These are phyloP conservation scores for Biancaea sappan DNA, from an alignment of 306 rosid species.

Conservation along the genomic window DNA sequence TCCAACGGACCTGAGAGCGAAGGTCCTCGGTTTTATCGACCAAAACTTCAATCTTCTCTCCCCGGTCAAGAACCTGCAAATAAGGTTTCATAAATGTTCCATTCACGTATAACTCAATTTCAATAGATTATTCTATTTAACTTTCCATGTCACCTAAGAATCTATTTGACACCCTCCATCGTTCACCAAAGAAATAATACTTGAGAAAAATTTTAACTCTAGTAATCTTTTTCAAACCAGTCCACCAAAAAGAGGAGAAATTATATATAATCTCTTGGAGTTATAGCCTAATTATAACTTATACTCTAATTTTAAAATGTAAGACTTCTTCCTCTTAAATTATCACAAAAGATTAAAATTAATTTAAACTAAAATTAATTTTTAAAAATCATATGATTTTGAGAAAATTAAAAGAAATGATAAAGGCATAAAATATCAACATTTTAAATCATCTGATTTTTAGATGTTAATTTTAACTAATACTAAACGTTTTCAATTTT, in stretches of 20 bases:
- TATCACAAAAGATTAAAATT: no score
- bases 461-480: no score
- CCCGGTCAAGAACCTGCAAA: constrained; percentile 87
- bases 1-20: constrained; percentile 93
- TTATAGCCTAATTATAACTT: no score
- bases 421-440: no score
- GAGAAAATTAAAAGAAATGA: no score
- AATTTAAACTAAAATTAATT: no score
- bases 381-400: no score
- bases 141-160: not conserved
- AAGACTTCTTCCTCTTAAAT: no score
- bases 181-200: not conserved
- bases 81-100: constrained; percentile 25
- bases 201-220: not conserved
- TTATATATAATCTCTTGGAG: no score
- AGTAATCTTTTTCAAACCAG: not conserved
- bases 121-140: constrained; percentile 6
- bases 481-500: no score
- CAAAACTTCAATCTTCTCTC: constrained; percentile 87
- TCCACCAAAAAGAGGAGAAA: constrained; percentile 10
- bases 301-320: no score
- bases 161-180: not conserved
- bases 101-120: not conserved
- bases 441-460: no score
- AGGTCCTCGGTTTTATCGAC: constrained; percentile 92